These are phyloP conservation scores for Trypanosoma lewisi DNA, from an alignment of 208 protist genomes.

Conservation along the genomic window DNA sequence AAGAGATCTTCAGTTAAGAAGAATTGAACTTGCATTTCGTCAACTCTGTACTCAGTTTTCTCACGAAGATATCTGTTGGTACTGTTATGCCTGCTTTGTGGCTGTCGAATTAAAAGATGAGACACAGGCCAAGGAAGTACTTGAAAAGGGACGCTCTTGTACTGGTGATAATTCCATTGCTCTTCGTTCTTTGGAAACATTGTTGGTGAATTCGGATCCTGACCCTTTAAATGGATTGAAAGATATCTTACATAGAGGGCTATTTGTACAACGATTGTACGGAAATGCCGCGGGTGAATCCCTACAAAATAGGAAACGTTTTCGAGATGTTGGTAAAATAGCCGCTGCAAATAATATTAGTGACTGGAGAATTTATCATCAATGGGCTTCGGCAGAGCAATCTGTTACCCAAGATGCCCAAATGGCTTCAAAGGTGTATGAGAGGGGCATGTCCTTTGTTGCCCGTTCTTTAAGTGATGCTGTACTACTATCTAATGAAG, in stretches of 20 bases:
- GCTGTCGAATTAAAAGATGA: slow-evolving; percentile 46
- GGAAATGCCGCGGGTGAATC: slow-evolving; percentile 20
- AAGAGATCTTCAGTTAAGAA: slow-evolving; percentile 51
- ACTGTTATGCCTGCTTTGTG: slow-evolving; percentile 74
- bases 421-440: slow-evolving; percentile 74
- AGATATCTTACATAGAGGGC: slow-evolving; percentile 19
- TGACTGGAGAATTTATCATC: slow-evolving; percentile 83
- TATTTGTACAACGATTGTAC: slow-evolving; percentile 22
- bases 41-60: slow-evolving; percentile 77
- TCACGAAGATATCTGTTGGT: slow-evolving; percentile 67
- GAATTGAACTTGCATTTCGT: slow-evolving; percentile 77
- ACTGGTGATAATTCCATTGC: slow-evolving; percentile 44
- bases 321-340: slow-evolving; percentile 60
- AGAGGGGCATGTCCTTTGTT: slow-evolving; percentile 71
- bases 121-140: slow-evolving; percentile 38
- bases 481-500: slow-evolving; percentile 55
- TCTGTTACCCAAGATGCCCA: slow-evolving; percentile 43
- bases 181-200: slow-evolving; percentile 25
- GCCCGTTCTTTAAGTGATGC: slow-evolving; percentile 48
- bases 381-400: slow-evolving; percentile 65
- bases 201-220: slow-evolving; percentile 5
- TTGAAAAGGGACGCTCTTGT: slow-evolving; percentile 28
- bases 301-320: slow-evolving; percentile 29
- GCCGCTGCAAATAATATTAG: slow-evolving; percentile 48
- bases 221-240: slow-evolving; percentile 10